These are phyloP conservation scores for Phytophthora nicotianae DNA, from an alignment of 352 stramenopile genomes.

Conservation along the genomic window DNA sequence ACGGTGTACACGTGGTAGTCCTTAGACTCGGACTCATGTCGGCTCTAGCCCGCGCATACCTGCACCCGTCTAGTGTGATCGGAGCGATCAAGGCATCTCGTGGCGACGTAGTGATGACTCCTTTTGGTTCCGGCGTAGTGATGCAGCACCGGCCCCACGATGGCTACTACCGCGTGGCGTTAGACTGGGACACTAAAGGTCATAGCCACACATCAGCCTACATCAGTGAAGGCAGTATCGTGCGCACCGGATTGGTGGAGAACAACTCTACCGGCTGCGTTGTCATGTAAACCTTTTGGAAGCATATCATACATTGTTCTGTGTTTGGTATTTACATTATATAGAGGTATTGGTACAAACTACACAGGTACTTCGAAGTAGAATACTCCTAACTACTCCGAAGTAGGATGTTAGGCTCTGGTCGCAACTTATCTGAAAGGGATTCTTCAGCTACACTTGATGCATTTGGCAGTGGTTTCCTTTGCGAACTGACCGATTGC, in stretches of 20 bases:
- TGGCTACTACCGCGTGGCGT: conserved; percentile 69
- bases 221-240: conserved; percentile 60
- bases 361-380: no score
- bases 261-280: conserved; percentile 63
- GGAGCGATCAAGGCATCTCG: conserved; percentile 67
- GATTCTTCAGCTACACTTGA: conserved; percentile 40
- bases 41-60: conserved; percentile 58
- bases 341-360: not conserved
- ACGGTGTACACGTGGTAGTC: conserved; percentile 76
- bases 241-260: conserved; percentile 59
- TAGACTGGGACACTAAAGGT: conserved; percentile 67
- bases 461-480: conserved; percentile 81
- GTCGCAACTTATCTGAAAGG: conserved; percentile 54
- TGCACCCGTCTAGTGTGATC: conserved; percentile 62
- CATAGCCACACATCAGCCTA: conserved; percentile 65
- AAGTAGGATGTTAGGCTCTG: conserved; percentile 17
- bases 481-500: conserved; percentile 71
- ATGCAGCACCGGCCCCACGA: conserved; percentile 65
- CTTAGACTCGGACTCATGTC: conserved; percentile 61
- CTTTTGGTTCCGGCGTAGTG: conserved; percentile 76
- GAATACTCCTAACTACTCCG: no score
- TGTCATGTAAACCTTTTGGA: conserved; percentile 63
- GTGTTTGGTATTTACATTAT: not conserved
- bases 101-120: conserved; percentile 82
- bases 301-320: not conserved